Evolutionary conservation across 768 basidiomycete genomes (phyloP).

Genomic region (Pleurotus sapidus): DNA sequence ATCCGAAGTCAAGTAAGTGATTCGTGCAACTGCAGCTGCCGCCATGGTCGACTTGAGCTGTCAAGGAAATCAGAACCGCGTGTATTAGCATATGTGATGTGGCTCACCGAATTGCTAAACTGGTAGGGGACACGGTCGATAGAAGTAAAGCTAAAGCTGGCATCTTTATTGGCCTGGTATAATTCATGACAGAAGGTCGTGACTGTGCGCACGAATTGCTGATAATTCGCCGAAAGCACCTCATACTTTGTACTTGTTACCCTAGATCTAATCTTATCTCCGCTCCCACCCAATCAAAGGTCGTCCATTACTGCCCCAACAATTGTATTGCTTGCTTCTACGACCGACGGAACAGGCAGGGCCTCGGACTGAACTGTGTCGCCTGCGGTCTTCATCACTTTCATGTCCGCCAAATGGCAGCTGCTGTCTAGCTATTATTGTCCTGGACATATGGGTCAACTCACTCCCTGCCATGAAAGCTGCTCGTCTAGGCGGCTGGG

Average conservation of each 20-base stretch:
- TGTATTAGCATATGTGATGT: not conserved
- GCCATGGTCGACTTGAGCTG: constrained; percentile 12
- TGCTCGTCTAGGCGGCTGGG: no score
- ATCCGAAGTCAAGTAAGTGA: constrained; percentile 73
- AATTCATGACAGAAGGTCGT: not conserved
- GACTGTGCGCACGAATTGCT: constrained; percentile 3
- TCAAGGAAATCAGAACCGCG: no score
- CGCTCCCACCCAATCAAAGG: not conserved
- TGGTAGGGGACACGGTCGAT: not conserved
- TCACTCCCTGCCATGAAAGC: no score
- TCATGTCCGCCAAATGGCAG: no score
- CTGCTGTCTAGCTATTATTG: no score
- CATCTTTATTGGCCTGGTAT: not conserved
- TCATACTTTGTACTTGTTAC: constrained; percentile 4
- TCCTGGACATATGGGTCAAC: no score
- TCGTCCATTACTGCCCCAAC: not conserved
- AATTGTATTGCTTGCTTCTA: no score
- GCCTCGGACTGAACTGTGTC: no score
- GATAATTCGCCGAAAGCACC: constrained; percentile 10
- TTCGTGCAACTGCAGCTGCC: constrained; percentile 49
- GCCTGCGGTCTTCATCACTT: no score
- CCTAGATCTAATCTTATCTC: constrained; percentile 2
- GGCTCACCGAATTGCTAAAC: not conserved
- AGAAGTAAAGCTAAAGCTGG: constrained; percentile 6
- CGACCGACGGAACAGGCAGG: no score